Evolutionary conservation across 2,329 filamentous ascomycete genomes (phyloP), one percentile per base, ranked within the genome.

Genomic region (Epicoccum sorghinum): DNA sequence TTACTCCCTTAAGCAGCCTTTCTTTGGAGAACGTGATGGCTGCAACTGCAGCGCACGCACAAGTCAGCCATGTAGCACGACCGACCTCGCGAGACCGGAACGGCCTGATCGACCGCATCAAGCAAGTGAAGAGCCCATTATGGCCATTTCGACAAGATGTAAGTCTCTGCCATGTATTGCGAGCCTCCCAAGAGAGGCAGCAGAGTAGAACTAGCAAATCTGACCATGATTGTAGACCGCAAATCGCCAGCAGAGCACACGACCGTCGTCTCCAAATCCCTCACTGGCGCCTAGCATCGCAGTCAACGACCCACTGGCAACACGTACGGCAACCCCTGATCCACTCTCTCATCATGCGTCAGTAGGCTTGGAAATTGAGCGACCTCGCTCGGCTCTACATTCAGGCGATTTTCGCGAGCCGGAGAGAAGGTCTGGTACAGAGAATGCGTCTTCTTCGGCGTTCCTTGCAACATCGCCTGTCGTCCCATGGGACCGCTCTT

Each of bases 101-200:
- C 52, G 89, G 93, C 73, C 79, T 96, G 65, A 97, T 98, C 52
- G 85, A 92, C 74, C 84, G 88, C 60, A 82, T 97, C 62, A 97
- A 97, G 78, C 86, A 84, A 72, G 86, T 86, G 29, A 87, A 92
- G 75, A 89, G 86, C 67, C 88, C 90, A 33, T 85, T 86, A 4
- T 95, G 90, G 90, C 79, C 87, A 35, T 83, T 67, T 24, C 48
- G 55, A 69, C 82, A 82, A 66, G 82, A 84, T 79, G 88, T 82
- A 55, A 66, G 68, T 70, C 6, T 27, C 27, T 29, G 27, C 9
- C 9, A 9, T 29, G 9, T 6, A 3, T 7, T 29, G 27, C 9
- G 6, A 29, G 27, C 27, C 27, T 29, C 27, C 18, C 27, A 29
- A 29, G 6, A 7, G 9, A 29, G 27, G 27, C 27, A 29, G 27